Conservation (phyloP, 495 filamentous ascomycete genomes). For the Glonium stellatum region DNA sequence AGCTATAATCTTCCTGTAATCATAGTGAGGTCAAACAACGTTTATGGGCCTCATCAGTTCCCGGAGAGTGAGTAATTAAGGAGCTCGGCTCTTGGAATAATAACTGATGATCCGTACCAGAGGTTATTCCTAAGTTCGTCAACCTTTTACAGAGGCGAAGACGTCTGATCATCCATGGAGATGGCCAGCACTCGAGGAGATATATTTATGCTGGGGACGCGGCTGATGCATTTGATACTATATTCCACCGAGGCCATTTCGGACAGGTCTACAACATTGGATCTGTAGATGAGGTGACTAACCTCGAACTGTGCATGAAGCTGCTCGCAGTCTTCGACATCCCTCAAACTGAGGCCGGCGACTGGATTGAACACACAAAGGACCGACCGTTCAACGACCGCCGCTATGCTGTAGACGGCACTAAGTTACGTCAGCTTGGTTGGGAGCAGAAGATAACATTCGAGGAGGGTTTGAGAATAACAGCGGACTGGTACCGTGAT, state of each 20-base stretch:
- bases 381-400: conserved; percentile 68
- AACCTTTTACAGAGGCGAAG: too few relatives aligned
- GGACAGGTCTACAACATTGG: not conserved
- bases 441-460: conserved; percentile 58
- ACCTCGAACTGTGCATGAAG: conserved; percentile 46
- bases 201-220: not conserved
- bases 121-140: too few relatives aligned
- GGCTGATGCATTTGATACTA: not conserved
- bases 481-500: conserved; percentile 58
- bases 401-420: conserved; percentile 56
- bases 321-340: conserved; percentile 39
- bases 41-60: too few relatives aligned
- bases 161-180: too few relatives aligned
- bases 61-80: too few relatives aligned
- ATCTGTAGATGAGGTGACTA: not conserved
- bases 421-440: conserved; percentile 54
- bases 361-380: conserved; percentile 54
- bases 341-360: conserved; percentile 8
- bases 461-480: conserved; percentile 49
- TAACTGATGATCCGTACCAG: too few relatives aligned
- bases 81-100: too few relatives aligned
- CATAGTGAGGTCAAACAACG: too few relatives aligned
- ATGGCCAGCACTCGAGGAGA: not conserved
- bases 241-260: not conserved
- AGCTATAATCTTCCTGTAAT: too few relatives aligned